Evolutionary conservation across 305 asterid species (phyloP).

Genomic region (Stenogyne calaminthoides): DNA sequence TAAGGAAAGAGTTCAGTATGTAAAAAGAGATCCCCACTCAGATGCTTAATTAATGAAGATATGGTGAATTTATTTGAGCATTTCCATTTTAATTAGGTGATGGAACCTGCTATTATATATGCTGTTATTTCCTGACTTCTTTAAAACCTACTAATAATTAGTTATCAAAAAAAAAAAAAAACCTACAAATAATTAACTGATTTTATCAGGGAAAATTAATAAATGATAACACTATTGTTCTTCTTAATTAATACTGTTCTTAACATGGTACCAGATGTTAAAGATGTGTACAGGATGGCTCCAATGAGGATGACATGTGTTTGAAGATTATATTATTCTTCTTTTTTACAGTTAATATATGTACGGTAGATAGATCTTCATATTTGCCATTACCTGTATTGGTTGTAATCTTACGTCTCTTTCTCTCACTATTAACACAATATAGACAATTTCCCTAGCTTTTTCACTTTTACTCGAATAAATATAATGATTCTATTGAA

Average conservation of each 20-base stretch:
- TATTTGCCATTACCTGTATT: neutral
- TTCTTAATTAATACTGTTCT: neutral
- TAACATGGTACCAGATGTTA: neutral
- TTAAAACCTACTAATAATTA: neutral
- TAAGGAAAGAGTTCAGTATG: neutral
- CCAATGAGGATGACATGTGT: neutral
- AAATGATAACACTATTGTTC: neutral
- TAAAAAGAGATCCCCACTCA: too few relatives aligned
- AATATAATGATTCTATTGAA: neutral
- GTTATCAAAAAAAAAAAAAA: too few relatives aligned
- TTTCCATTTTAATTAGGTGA: too few relatives aligned
- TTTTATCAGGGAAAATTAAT: neutral
- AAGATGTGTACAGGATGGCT: neutral
- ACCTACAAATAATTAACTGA: neutral
- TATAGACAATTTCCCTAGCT: neutral
- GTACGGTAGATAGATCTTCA: neutral
- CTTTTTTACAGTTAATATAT: too few relatives aligned
- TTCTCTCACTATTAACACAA: neutral
- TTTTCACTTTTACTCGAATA: neutral
- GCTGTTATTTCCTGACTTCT: neutral
- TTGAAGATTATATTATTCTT: neutral
- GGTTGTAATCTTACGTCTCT: neutral
- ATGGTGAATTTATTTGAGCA: too few relatives aligned
- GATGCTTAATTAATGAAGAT: too few relatives aligned
- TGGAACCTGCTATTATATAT: too few relatives aligned